phyloP scores from a whole-genome alignment of 2,329 filamentous ascomycete genomes.

The Xylaria sp. region DNA sequence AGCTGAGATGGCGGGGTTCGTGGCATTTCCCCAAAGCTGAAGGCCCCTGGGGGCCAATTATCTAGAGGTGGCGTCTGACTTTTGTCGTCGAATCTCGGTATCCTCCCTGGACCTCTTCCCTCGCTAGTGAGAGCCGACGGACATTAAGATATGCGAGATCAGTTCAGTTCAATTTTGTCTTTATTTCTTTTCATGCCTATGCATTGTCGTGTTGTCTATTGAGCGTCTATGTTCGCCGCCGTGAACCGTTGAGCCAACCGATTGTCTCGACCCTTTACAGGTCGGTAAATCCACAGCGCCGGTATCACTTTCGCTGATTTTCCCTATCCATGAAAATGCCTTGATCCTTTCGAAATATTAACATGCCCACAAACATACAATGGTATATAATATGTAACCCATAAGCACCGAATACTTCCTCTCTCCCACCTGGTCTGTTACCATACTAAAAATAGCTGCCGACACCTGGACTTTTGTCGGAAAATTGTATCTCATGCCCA shows the following conservation, averaged over 20 bases:
- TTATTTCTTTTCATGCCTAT: conserved; percentile 43
- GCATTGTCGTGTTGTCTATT: conserved; percentile 44
- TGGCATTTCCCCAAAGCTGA: conserved; percentile 19
- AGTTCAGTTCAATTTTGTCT: conserved; percentile 39
- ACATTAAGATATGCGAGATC: not conserved
- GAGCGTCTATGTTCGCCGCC: conserved; percentile 42
- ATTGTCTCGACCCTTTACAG: conserved; percentile 27
- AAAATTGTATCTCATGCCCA: conserved; percentile 33
- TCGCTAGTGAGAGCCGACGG: not conserved
- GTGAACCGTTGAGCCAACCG: conserved; percentile 31
- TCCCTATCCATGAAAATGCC: conserved; percentile 42
- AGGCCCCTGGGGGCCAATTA: not conserved
- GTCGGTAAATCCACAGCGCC: conserved; percentile 35
- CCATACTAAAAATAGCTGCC: conserved; percentile 40
- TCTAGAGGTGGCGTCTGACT: conserved; percentile 1
- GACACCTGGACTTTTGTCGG: conserved; percentile 27
- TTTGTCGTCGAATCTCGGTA: not conserved
- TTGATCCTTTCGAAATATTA: conserved; percentile 41
- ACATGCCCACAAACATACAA: conserved; percentile 44
- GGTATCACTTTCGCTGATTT: conserved; percentile 39
- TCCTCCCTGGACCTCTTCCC: not conserved
- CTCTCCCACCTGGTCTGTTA: conserved; percentile 37
- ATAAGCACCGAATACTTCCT: conserved; percentile 36
- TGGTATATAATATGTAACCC: conserved; percentile 46
- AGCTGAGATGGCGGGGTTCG: conserved; percentile 30